These are phyloP conservation scores for Auricularia auricula-judae DNA, from an alignment of 768 basidiomycete genomes.

Conservation along the genomic window DNA sequence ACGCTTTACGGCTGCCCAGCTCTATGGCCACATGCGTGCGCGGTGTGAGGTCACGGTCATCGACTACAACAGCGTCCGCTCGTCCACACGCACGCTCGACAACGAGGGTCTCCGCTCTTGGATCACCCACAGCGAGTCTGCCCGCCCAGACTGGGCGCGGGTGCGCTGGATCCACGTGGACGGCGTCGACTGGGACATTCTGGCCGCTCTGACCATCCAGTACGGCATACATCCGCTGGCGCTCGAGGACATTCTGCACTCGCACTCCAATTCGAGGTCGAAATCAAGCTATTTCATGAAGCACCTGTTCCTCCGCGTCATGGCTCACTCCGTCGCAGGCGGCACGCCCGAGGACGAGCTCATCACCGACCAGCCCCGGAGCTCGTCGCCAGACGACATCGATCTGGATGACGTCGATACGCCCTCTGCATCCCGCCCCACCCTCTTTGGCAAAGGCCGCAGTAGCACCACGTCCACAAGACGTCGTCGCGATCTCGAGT, in stretches of 20 bases:
- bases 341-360: conserved; percentile 11
- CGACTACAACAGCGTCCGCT: conserved; percentile 52
- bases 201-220: conserved; percentile 55
- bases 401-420: conserved; percentile 8
- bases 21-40: conserved; percentile 46
- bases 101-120: conserved; percentile 50
- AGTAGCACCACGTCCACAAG: neutral
- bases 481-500: neutral
- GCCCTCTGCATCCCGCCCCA: neutral
- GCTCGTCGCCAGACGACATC: conserved; percentile 20
- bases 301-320: conserved; percentile 60
- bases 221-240: conserved; percentile 38
- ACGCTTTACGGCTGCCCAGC: conserved; percentile 41
- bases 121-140: conserved; percentile 32
- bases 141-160: conserved; percentile 48
- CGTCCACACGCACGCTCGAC: conserved; percentile 42
- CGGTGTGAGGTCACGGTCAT: conserved; percentile 55
- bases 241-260: conserved; percentile 56
- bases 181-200: conserved; percentile 60
- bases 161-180: conserved; percentile 68
- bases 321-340: conserved; percentile 38
- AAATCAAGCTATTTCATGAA: conserved; percentile 60
- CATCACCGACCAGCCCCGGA: conserved; percentile 22
- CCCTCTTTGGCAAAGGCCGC: neutral
- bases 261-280: conserved; percentile 40